Evolutionary conservation across 2,329 filamentous ascomycete species (phyloP).

Genomic region (Pyrenochaeta sp.): DNA sequence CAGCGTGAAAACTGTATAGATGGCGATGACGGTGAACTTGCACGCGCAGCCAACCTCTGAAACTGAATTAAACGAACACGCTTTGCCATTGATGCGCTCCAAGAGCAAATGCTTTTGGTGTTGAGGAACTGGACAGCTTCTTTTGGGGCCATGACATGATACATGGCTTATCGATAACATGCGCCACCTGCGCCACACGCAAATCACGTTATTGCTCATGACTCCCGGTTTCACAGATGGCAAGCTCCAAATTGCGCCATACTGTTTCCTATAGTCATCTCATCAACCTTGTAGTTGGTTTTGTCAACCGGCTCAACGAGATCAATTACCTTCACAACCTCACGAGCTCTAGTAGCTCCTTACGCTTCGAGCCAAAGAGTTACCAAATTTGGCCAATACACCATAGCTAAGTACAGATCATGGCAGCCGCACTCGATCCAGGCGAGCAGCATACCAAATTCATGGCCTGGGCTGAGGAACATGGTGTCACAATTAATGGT

Average conservation of each 20-base stretch:
- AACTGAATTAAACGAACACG: slow-evolving; percentile 16
- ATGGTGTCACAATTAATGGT: slow-evolving; percentile 73
- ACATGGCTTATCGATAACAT: slow-evolving; percentile 25
- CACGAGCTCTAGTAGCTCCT: too few relatives aligned
- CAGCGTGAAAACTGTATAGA: slow-evolving; percentile 42
- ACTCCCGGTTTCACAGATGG: neutral
- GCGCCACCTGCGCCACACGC: slow-evolving; percentile 28
- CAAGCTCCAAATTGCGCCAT: too few relatives aligned
- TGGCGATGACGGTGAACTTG: neutral
- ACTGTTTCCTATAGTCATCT: too few relatives aligned
- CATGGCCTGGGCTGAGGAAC: slow-evolving; percentile 70
- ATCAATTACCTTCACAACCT: too few relatives aligned
- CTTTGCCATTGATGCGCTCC: slow-evolving; percentile 25
- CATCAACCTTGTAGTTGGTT: too few relatives aligned
- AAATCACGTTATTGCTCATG: slow-evolving; percentile 12
- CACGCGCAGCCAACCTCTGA: slow-evolving; percentile 4
- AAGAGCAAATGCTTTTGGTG: neutral
- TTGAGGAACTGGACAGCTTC: neutral
- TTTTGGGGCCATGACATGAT: slow-evolving; percentile 13
- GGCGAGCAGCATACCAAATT: slow-evolving; percentile 62
- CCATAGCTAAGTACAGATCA: slow-evolving; percentile 6
- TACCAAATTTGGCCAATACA: too few relatives aligned
- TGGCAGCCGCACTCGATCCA: slow-evolving; percentile 44
- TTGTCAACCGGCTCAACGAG: too few relatives aligned
- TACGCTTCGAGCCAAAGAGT: too few relatives aligned